A percentile compares a stretch with the other conserved stretches of the same genome.
Conservation (phyloP, 305 asterid species). For the Solanum chacoense region DNA sequence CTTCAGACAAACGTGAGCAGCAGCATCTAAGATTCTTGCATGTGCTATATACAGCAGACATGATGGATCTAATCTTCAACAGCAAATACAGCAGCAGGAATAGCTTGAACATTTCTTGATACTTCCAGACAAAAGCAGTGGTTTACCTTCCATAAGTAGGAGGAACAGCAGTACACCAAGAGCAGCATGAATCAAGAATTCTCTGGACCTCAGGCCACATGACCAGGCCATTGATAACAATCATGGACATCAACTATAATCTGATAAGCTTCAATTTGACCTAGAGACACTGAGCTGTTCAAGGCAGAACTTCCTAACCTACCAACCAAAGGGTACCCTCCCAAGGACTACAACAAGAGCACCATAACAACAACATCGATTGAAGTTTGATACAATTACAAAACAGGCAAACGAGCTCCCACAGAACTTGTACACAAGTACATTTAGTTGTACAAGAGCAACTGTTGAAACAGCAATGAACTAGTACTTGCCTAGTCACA, state of each 20-base stretch:
- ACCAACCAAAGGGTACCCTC: background rate
- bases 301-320: background rate
- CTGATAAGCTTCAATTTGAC: background rate
- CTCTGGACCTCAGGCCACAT: background rate
- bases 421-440: background rate
- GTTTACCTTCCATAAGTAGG: background rate
- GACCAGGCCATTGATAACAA: background rate
- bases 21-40: background rate
- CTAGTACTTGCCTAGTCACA: background rate
- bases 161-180: background rate
- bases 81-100: background rate
- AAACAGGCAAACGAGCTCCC: background rate
- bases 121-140: no score
- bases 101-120: background rate
- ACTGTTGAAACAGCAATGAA: background rate
- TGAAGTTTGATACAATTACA: background rate
- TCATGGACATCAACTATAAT: background rate
- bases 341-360: background rate
- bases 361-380: background rate
- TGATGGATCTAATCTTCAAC: background rate
- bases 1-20: background rate
- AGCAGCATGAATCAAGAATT: background rate
- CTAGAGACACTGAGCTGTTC: background rate
- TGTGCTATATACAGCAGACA: background rate
- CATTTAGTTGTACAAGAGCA: background rate